A percentile compares a stretch with the other conserved stretches of the same genome.
phyloP scores from a whole-genome alignment of 192 early-diverging fungal genomes.

The Linnemannia schmuckeri region DNA sequence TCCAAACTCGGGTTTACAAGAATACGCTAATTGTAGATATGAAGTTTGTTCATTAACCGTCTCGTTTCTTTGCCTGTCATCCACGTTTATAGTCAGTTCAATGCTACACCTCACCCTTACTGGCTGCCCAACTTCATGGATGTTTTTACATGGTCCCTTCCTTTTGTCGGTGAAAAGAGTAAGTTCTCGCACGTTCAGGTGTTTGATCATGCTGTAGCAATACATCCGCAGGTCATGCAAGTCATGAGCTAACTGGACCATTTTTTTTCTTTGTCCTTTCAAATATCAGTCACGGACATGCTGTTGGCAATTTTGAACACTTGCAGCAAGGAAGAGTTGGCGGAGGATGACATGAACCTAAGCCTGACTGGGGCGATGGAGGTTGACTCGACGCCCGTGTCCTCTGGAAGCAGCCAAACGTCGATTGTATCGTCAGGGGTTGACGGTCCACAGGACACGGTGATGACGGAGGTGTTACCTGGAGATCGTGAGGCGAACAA shows the following conservation, averaged over 20 bases:
- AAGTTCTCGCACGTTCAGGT: conserved; percentile 21
- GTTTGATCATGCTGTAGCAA: neutral
- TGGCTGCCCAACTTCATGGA: conserved; percentile 99
- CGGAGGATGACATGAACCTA: conserved; percentile 66
- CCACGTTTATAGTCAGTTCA: conserved; percentile 62
- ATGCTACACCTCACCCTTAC: conserved; percentile 96
- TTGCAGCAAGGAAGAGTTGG: conserved; percentile 95
- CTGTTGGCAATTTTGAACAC: conserved; percentile 93
- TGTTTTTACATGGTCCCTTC: conserved; percentile 97
- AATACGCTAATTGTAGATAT: neutral
- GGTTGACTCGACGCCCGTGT: conserved; percentile 27
- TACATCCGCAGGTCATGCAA: too few relatives aligned
- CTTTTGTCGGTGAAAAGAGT: conserved; percentile 99
- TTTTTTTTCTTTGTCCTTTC: conserved; percentile 1
- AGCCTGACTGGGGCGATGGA: conserved; percentile 46
- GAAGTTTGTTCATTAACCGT: neutral
- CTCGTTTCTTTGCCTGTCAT: neutral
- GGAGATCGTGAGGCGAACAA: conserved; percentile 28
- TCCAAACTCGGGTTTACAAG: neutral
- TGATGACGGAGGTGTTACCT: conserved; percentile 30
- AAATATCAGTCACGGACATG: conserved; percentile 91
- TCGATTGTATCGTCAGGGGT: conserved; percentile 10
- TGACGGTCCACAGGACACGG: conserved; percentile 10
- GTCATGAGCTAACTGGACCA: neutral
- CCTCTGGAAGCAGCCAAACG: conserved; percentile 17